These are phyloP conservation scores for Psidium guajava DNA, from an alignment of 345 rosid genomes.

Conservation along the genomic window DNA sequence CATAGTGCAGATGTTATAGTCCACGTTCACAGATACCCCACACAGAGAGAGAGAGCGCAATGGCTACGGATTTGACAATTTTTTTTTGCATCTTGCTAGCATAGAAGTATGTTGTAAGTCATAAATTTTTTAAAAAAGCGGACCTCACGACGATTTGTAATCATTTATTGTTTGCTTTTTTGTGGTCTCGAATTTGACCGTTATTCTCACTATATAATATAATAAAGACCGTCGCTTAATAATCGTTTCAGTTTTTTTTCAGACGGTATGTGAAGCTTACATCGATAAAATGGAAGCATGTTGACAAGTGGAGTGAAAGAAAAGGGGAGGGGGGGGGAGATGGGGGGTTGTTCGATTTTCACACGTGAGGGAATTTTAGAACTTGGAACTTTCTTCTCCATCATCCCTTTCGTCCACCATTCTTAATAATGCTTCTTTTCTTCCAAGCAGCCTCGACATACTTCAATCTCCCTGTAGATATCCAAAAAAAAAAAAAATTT, in stretches of 20 bases:
- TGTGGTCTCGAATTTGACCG: too few species aligned
- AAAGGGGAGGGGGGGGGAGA: too few species aligned
- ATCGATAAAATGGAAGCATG: background rate
- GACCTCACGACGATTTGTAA: too few species aligned
- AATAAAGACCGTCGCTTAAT: too few species aligned
- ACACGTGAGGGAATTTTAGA: background rate
- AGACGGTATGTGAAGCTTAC: background rate
- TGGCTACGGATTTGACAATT: background rate
- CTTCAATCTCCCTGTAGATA: background rate
- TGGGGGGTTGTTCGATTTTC: background rate
- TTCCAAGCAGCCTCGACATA: background rate
- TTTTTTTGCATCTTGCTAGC: background rate
- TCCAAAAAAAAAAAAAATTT: too few species aligned
- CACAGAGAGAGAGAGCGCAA: background rate
- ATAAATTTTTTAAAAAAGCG: too few species aligned
- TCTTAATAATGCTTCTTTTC: background rate
- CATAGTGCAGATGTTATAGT: background rate
- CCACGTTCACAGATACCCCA: background rate
- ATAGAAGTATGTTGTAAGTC: too few species aligned
- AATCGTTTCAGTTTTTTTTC: background rate
- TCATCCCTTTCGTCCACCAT: background rate
- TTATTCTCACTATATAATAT: too few species aligned
- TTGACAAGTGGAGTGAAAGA: background rate
- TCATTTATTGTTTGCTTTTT: too few species aligned
- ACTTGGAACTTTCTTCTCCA: background rate